Percentiles rank a stretch among this genome's conserved stretches.
These are phyloP conservation scores for Cladosporium cucumerinum DNA, from an alignment of 2,329 filamentous ascomycete species.

Conservation along the genomic window DNA sequence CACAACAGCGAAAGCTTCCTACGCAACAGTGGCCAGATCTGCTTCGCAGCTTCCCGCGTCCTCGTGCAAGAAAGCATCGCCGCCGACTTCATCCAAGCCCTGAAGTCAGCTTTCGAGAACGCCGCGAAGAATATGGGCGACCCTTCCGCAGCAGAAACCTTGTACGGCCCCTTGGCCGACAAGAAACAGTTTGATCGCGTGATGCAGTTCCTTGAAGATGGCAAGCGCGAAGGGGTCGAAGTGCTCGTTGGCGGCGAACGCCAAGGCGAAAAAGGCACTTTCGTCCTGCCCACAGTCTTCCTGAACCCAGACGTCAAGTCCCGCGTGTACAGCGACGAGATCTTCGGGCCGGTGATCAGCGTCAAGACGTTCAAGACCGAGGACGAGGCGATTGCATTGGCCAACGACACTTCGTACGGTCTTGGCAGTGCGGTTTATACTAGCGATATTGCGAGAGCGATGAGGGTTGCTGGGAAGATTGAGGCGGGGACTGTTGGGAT, in stretches of 20 bases:
- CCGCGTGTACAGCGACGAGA: conserved; percentile 35
- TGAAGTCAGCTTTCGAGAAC: conserved; percentile 1
- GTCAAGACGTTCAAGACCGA: conserved; percentile 40
- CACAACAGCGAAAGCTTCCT: conserved; percentile 62
- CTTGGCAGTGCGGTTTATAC: conserved; percentile 68
- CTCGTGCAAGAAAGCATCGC: conserved; percentile 53
- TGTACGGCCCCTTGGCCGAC: neutral
- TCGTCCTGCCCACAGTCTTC: conserved; percentile 14
- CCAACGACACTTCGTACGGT: conserved; percentile 69
- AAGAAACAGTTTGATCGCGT: conserved; percentile 27
- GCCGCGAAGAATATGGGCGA: conserved; percentile 14
- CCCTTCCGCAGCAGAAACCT: neutral
- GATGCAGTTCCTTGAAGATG: conserved; percentile 28
- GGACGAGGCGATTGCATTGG: conserved; percentile 36
- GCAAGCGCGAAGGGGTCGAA: conserved; percentile 13
- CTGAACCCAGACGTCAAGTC: conserved; percentile 61
- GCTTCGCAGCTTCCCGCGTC: conserved; percentile 53
- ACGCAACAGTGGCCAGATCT: conserved; percentile 56
- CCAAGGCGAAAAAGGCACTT: conserved; percentile 5
- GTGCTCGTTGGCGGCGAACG: conserved; percentile 16
- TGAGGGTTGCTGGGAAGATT: conserved; percentile 41
- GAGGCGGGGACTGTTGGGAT: conserved; percentile 59
- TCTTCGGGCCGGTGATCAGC: conserved; percentile 44
- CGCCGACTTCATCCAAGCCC: conserved; percentile 2
- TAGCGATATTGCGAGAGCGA: conserved; percentile 52